Evolutionary conservation across 306 rosid species (phyloP).

Genomic region (Luffa aegyptiaca): DNA sequence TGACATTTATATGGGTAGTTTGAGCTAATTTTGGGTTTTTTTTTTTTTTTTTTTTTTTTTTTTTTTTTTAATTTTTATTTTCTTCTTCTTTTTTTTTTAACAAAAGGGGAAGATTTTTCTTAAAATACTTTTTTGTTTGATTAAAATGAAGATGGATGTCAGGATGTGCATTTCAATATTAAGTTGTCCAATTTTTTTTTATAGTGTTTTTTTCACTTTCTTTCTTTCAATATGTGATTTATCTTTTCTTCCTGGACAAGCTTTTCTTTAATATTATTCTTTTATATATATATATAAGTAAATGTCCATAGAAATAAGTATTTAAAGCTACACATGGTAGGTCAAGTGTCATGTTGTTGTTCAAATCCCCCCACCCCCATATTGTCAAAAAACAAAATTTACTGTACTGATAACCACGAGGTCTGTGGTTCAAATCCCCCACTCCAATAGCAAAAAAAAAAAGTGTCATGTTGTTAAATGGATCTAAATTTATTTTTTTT

Average conservation of each 20-base stretch:
- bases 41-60: background rate
- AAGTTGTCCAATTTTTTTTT: background rate
- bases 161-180: background rate
- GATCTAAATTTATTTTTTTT: too few relatives aligned
- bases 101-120: background rate
- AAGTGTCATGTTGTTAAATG: too few relatives aligned
- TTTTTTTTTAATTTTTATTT: too few relatives aligned
- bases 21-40: background rate
- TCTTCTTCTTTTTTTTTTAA: background rate
- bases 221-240: conserved; percentile 13
- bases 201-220: conserved; percentile 1
- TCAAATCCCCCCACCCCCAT: too few relatives aligned
- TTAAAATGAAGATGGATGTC: background rate
- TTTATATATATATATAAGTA: too few relatives aligned
- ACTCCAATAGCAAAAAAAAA: too few relatives aligned
- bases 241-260: background rate
- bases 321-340: too few relatives aligned
- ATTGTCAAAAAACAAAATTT: too few relatives aligned
- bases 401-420: too few relatives aligned
- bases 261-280: background rate
- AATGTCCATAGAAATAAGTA: too few relatives aligned
- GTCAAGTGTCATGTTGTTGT: too few relatives aligned
- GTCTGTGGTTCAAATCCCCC: too few relatives aligned
- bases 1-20: background rate
- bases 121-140: background rate